Percentiles rank a stretch among this genome's conserved stretches.
phyloP scores from a whole-genome alignment of 768 basidiomycete genomes.

The Leucosporidium scottii region DNA sequence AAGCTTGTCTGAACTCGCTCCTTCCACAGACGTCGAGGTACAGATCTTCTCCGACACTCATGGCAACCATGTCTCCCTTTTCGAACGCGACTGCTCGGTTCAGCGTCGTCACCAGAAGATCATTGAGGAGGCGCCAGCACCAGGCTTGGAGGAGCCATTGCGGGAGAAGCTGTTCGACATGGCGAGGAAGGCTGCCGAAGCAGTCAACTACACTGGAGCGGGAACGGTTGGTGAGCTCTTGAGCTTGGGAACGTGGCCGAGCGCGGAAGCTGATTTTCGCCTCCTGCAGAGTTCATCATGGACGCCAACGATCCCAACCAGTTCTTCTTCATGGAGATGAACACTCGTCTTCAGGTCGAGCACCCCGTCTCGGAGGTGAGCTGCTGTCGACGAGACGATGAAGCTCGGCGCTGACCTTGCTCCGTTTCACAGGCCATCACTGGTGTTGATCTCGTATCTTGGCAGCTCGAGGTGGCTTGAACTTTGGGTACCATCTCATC shows the following conservation, averaged over 20 bases:
- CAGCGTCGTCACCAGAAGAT: constrained; percentile 72
- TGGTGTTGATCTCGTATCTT: constrained; percentile 85
- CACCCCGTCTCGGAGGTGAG: constrained; percentile 31
- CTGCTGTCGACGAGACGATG: background rate
- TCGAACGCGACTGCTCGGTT: constrained; percentile 52
- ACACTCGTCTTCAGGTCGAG: constrained; percentile 50
- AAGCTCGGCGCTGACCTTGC: background rate
- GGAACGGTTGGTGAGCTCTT: constrained; percentile 58
- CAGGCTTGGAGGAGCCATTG: constrained; percentile 70
- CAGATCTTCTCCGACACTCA: constrained; percentile 82
- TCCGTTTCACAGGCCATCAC: constrained; percentile 62
- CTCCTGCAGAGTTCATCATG: constrained; percentile 71
- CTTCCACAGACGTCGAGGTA: constrained; percentile 58
- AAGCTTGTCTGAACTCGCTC: too few relatives aligned
- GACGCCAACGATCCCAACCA: constrained; percentile 70
- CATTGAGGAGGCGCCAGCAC: constrained; percentile 80
- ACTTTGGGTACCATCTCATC: too few relatives aligned
- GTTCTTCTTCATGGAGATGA: constrained; percentile 59
- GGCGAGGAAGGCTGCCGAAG: constrained; percentile 84
- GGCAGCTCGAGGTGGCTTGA: constrained; percentile 92
- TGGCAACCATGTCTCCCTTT: constrained; percentile 83
- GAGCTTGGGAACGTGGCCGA: background rate
- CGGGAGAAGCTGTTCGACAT: constrained; percentile 74
- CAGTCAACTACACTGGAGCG: constrained; percentile 84
- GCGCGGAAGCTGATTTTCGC: constrained; percentile 16